Evolutionary conservation across 2,329 filamentous ascomycete species (phyloP).

Genomic region (Aphanoascus verrucosus): DNA sequence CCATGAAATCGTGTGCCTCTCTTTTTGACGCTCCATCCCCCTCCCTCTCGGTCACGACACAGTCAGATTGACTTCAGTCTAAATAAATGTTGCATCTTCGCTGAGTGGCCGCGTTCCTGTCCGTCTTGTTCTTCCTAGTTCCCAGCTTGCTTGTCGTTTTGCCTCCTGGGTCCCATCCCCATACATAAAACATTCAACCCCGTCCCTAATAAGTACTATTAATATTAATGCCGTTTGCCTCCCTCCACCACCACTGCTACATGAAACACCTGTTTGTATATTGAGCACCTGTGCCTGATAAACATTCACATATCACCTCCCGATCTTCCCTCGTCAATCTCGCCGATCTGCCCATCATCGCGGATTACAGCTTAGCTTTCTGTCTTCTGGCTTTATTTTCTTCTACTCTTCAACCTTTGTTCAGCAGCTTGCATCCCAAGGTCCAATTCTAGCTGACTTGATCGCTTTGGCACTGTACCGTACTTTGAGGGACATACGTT

Average conservation of each 20-base stretch:
- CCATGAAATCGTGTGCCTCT: conserved; percentile 8
- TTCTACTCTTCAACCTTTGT: background rate
- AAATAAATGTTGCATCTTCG: conserved; percentile 13
- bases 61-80: conserved; percentile 8
- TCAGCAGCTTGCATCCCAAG: background rate
- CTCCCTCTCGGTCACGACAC: background rate
- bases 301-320: conserved; percentile 3
- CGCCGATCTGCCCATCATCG: conserved; percentile 11
- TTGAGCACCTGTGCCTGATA: conserved; percentile 7
- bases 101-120: background rate
- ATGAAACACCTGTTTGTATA: conserved; percentile 12
- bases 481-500: background rate
- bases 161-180: background rate
- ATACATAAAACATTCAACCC: conserved; percentile 11
- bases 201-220: conserved; percentile 2
- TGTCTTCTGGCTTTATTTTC: background rate
- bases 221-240: conserved; percentile 9
- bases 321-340: conserved; percentile 10
- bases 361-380: background rate
- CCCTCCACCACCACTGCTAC: background rate
- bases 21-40: background rate
- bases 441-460: background rate
- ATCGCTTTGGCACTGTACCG: background rate
- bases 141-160: conserved; percentile 7
- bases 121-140: conserved; percentile 7